A percentile compares a stretch with the other conserved stretches of the same genome.
Conservation (phyloP, 805 yeast species). For the Lachancea cidri region DNA sequence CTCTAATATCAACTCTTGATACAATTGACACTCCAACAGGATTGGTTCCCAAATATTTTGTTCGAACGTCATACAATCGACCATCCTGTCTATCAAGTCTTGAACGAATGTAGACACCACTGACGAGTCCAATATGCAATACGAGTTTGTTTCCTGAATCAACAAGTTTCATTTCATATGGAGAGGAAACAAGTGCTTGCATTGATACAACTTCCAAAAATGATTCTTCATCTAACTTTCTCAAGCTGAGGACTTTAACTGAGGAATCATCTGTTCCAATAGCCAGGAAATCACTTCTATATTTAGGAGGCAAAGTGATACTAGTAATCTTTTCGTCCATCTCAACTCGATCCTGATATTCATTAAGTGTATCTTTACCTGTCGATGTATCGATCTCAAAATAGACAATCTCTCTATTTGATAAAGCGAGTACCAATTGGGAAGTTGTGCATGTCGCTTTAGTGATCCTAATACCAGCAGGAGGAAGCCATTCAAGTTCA, state of each 20-base stretch:
- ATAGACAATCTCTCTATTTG: constrained; percentile 71
- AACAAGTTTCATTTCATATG: constrained; percentile 33
- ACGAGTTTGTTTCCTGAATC: constrained; percentile 23
- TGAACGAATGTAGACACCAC: constrained; percentile 72
- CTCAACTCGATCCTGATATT: constrained; percentile 59
- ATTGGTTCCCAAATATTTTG: constrained; percentile 67
- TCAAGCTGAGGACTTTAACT: constrained; percentile 55
- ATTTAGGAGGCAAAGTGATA: constrained; percentile 46
- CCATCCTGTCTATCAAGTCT: constrained; percentile 57
- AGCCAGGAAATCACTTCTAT: constrained; percentile 53
- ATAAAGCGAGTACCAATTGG: constrained; percentile 67
- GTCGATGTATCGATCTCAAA: constrained; percentile 58
- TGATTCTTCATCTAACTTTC: constrained; percentile 42
- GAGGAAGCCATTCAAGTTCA: constrained; percentile 73
- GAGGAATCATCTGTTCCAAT: constrained; percentile 71
- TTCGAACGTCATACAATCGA: constrained; percentile 54
- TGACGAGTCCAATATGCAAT: constrained; percentile 76
- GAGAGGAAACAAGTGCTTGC: constrained; percentile 59
- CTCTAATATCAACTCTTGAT: constrained; percentile 6
- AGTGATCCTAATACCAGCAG: constrained; percentile 62
- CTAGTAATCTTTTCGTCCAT: constrained; percentile 46
- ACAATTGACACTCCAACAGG: constrained; percentile 46
- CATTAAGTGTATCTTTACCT: constrained; percentile 59
- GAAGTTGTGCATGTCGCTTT: constrained; percentile 57
- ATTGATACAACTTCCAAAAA: constrained; percentile 57